phyloP scores from a whole-genome alignment of 768 basidiomycete species.

The Neoboletus subvelutipes region DNA sequence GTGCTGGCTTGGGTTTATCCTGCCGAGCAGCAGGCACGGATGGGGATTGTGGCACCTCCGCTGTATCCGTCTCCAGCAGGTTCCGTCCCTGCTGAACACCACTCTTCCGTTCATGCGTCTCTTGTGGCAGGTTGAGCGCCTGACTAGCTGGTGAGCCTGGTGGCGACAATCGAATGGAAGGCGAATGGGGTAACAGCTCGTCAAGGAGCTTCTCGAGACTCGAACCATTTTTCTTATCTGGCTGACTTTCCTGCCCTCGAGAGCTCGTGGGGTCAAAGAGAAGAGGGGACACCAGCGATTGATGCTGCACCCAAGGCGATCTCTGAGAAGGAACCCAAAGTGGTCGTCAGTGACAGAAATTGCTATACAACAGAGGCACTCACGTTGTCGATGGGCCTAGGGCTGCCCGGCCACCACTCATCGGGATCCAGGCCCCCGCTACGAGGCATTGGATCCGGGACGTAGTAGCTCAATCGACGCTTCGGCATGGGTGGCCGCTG shows the following conservation, averaged over 20 bases:
- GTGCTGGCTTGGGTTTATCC: slow-evolving; percentile 5
- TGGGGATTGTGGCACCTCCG: background rate
- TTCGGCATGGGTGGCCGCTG: slow-evolving; percentile 30
- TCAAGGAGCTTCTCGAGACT: slow-evolving; percentile 18
- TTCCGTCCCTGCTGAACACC: background rate
- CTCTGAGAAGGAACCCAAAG: background rate
- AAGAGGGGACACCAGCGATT: slow-evolving; percentile 13
- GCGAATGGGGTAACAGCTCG: slow-evolving; percentile 12
- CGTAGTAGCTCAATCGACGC: slow-evolving; percentile 15
- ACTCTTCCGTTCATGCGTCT: background rate
- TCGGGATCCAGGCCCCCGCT: slow-evolving; percentile 1
- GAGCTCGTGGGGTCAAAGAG: background rate
- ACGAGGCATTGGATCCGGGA: slow-evolving; percentile 6
- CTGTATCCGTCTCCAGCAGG: background rate
- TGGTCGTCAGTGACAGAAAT: background rate
- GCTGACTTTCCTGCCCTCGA: background rate
- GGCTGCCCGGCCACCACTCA: slow-evolving; percentile 16
- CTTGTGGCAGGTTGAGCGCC: slow-evolving; percentile 1
- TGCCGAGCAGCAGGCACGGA: slow-evolving; percentile 1
- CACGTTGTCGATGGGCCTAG: slow-evolving; percentile 13
- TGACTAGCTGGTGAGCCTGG: slow-evolving; percentile 13
- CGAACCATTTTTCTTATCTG: background rate
- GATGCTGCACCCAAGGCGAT: slow-evolving; percentile 14
- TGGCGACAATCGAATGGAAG: slow-evolving; percentile 22
- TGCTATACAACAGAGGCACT: background rate